phyloP scores from a whole-genome alignment of 768 basidiomycete species.

The Calocybe gangraenosa region DNA sequence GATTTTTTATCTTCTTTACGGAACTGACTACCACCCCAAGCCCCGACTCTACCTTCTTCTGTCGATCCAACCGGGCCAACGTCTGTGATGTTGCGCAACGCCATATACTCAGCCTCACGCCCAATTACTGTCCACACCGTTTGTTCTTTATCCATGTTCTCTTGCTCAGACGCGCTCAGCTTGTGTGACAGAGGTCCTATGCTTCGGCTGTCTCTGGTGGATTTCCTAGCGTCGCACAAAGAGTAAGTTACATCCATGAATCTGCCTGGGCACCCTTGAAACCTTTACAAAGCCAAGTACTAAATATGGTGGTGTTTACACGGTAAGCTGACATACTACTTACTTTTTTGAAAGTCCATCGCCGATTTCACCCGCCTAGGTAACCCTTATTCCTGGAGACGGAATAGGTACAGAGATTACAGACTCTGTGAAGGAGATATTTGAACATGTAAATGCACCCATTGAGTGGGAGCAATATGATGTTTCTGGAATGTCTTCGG shows the following conservation, averaged over 20 bases:
- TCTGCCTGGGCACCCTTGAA: slow-evolving; percentile 10
- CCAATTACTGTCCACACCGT: slow-evolving; percentile 51
- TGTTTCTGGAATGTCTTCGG: slow-evolving; percentile 92
- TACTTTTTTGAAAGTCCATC: slow-evolving; percentile 10
- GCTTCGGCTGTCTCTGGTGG: slow-evolving; percentile 78
- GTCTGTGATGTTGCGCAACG: slow-evolving; percentile 63
- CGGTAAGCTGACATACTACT: slow-evolving; percentile 43
- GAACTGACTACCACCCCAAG: slow-evolving; percentile 18
- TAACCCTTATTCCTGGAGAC: slow-evolving; percentile 97
- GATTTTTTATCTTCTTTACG: too few relatives aligned
- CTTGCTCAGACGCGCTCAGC: neutral
- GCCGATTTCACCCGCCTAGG: slow-evolving; percentile 43
- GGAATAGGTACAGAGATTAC: slow-evolving; percentile 97
- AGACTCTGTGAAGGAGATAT: slow-evolving; percentile 98
- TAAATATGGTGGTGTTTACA: slow-evolving; percentile 92
- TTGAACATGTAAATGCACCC: slow-evolving; percentile 94
- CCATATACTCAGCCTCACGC: slow-evolving; percentile 52
- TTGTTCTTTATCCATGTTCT: slow-evolving; percentile 18
- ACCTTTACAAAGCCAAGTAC: slow-evolving; percentile 57
- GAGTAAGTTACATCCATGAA: slow-evolving; percentile 41
- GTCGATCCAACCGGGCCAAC: slow-evolving; percentile 22
- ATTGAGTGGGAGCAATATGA: slow-evolving; percentile 99
- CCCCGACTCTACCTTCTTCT: slow-evolving; percentile 26
- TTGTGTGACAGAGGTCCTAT: slow-evolving; percentile 41
- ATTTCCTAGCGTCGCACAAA: slow-evolving; percentile 69